These are phyloP conservation scores for Hydnomerulius pinastri DNA, from an alignment of 768 basidiomycete species.

Conservation along the genomic window DNA sequence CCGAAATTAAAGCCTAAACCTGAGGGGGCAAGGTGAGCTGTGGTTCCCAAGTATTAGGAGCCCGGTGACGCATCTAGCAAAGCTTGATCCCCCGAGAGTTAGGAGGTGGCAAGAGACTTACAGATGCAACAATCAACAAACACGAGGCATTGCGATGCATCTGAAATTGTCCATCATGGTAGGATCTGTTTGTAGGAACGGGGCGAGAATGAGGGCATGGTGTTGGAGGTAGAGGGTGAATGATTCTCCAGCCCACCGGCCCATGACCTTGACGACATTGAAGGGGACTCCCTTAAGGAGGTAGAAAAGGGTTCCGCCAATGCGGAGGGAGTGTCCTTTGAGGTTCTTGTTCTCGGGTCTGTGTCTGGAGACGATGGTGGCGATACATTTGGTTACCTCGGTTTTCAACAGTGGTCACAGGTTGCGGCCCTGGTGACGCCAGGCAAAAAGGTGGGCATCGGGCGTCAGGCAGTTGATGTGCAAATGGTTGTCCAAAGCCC, in stretches of 20 bases:
- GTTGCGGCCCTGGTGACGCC: slow-evolving; percentile 11
- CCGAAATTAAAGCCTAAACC: no score
- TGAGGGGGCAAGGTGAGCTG: no score
- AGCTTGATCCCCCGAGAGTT: no score
- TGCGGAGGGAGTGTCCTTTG: slow-evolving; percentile 30
- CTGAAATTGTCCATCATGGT: not conserved
- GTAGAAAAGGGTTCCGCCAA: slow-evolving; percentile 29
- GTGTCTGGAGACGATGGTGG: not conserved
- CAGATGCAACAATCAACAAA: no score
- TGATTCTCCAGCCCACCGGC: slow-evolving; percentile 34
- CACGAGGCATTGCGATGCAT: not conserved
- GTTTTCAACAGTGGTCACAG: slow-evolving; percentile 30
- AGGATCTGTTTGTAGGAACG: slow-evolving; percentile 20
- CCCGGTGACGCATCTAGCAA: no score
- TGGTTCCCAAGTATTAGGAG: no score
- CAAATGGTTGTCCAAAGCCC: slow-evolving; percentile 32
- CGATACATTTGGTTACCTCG: slow-evolving; percentile 25
- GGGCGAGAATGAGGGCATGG: slow-evolving; percentile 28
- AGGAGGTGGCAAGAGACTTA: no score
- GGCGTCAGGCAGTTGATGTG: slow-evolving; percentile 30
- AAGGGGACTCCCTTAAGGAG: slow-evolving; percentile 28
- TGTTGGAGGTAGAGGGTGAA: slow-evolving; percentile 31
- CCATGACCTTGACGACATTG: slow-evolving; percentile 32
- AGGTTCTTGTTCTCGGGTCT: no score
- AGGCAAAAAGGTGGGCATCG: slow-evolving; percentile 39